These are phyloP conservation scores for Cercophora samala DNA, from an alignment of 495 filamentous ascomycete species.

Conservation along the genomic window DNA sequence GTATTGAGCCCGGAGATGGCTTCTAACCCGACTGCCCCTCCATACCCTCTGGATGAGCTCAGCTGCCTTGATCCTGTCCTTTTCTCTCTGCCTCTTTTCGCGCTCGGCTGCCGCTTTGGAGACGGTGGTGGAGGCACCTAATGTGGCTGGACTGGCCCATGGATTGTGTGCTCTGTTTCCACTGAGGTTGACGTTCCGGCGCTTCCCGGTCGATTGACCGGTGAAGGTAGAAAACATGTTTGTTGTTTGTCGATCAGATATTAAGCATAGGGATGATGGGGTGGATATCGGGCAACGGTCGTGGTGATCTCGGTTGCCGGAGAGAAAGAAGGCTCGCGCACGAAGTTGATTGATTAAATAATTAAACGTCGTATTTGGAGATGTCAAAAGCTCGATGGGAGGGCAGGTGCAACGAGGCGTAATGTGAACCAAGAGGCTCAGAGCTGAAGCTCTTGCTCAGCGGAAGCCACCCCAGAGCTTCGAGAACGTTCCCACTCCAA, in stretches of 20 bases:
- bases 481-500: slow-evolving; percentile 12
- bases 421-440: not conserved
- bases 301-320: not conserved
- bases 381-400: not conserved
- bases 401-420: not conserved
- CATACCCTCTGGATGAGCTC: slow-evolving; percentile 75
- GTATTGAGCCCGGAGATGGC: slow-evolving; percentile 53
- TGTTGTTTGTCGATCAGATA: slow-evolving; percentile 31
- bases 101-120: slow-evolving; percentile 84
- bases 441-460: too few species aligned
- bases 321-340: too few species aligned
- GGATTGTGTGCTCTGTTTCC: slow-evolving; percentile 72
- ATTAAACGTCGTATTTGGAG: too few species aligned
- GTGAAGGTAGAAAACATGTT: slow-evolving; percentile 88
- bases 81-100: slow-evolving; percentile 71
- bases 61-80: slow-evolving; percentile 71
- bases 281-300: not conserved
- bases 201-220: slow-evolving; percentile 75
- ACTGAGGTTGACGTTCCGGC: slow-evolving; percentile 84
- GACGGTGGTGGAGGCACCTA: slow-evolving; percentile 70
- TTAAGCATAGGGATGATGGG: not conserved
- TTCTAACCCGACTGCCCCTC: slow-evolving; percentile 71
- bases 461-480: not conserved
- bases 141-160: slow-evolving; percentile 55
- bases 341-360: not conserved